Evolutionary conservation across 2,329 filamentous ascomycete genomes (phyloP), one percentile per base, ranked within the genome.

Genomic region (Fusarium chuoi): DNA sequence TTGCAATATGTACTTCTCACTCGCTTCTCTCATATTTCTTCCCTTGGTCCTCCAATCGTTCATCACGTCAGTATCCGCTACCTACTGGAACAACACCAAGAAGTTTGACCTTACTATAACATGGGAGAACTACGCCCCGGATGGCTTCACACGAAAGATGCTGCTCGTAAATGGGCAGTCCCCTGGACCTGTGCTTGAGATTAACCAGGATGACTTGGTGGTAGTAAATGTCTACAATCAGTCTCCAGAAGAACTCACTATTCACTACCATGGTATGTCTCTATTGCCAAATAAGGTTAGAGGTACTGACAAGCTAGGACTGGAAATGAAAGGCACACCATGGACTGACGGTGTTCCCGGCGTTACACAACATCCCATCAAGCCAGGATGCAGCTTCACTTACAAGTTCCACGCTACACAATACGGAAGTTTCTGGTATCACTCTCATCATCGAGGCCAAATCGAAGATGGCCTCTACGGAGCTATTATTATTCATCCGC

Each of bases 291-390:
- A 18, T 9, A 5, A 0, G 2, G 0, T 33, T 4, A 33, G 22
- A 35, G 14, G 28, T 15, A 14, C 68, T 74, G 48, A 75, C 22
- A 49, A 15, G 5, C n/a, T 24, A 84, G 85, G 85, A 14, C 81
- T 90, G 38, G 85, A 87, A 39, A 87, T 89, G 82, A 71, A 79
- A 4, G 80, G 81, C 26, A 90, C 88, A 0, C 87, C 88, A 0
- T 91, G 89, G 89, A 87, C 88, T 1, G 90, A 92, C 66, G 90
- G 90, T 36, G 86, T 89, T 0, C 87, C 89, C 2, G 89, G 89
- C 5, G 78, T 91, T 5, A 85, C 86, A 2, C 89, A 91, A 74
- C 81, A 81, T 7, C 81, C 85, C 7, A 90, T 91, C 62, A 75
- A 80, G 18, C 84, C 88, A 2, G 85, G 85, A 4, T 75, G 78